Base-by-base conservation (phyloP, 2,329 filamentous ascomycete species). In the Talaromyces amestolkiae region DNA sequence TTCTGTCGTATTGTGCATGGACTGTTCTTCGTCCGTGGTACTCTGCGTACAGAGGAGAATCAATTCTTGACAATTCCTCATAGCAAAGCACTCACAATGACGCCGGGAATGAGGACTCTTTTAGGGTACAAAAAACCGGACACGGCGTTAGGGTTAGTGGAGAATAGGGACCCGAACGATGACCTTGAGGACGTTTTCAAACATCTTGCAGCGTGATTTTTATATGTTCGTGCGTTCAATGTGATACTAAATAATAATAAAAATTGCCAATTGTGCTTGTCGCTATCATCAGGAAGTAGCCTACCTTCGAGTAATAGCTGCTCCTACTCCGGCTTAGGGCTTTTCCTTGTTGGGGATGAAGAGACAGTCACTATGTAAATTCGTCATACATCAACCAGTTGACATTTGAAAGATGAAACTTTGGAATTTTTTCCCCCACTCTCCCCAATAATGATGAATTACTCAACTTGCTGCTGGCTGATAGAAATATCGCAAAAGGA, bases 51-150 rank as follows among this genome's bases (percentile, higher is more conserved):
- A 8, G 74, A 77, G 63, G 75, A 77, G 61, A 77, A 77, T 62
- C 75, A 77, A 63, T 75, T 76, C 43, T 61, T 77, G 3, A 71
- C 72, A 3, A 69, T 76, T 9, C 73, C 75, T 2, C 56, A 71
- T 4, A 75, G 73, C 47, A 74, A 72, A 49, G 72, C 72, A 9
- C 67, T 72, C 0, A 61, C 59, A 9, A 78, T 78, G 75, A 76
- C 70, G 58, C 68, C 70, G 2, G 71, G 73, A 49, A 76, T 78
- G 74, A 66, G 73, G 43, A 65, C 65, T 5, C 64, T 78, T 8
- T 68, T 78, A 3, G 75, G 76, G 11, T 78, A 77, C 65, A 75
- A 72, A 64, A 74, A 76, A 54, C 75, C 76, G 0, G 65, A 61
- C 1, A 69, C 73, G 1, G 69, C 70, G 3, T 60, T 78, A 27